Conservation (phyloP, 2,329 filamentous ascomycete genomes). For the Fusarium tjaetaba region DNA sequence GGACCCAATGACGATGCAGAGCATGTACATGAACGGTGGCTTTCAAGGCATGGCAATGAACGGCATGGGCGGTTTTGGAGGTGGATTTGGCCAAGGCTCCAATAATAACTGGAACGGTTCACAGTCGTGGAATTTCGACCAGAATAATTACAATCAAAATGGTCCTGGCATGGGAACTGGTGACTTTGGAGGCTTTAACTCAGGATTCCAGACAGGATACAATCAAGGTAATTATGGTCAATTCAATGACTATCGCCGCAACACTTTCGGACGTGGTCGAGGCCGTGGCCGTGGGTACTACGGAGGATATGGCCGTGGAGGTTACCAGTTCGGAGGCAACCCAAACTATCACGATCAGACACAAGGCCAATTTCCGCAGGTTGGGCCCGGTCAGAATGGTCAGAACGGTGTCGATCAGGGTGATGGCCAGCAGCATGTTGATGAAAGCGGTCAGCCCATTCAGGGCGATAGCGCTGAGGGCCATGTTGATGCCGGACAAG, state of each 20-base stretch:
- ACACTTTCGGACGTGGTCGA: constrained; percentile 73
- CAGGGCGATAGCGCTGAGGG: constrained; percentile 35
- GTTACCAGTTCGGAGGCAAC: constrained; percentile 57
- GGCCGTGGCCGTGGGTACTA: constrained; percentile 73
- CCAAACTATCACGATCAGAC: constrained; percentile 52
- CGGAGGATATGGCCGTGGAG: constrained; percentile 65
- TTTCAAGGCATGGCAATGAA: constrained; percentile 82
- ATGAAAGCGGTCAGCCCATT: constrained; percentile 53
- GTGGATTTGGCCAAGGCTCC: constrained; percentile 69
- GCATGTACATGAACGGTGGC: constrained; percentile 81
- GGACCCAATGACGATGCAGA: constrained; percentile 81
- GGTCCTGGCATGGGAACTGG: constrained; percentile 81
- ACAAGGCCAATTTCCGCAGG: constrained; percentile 46
- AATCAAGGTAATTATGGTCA: constrained; percentile 87
- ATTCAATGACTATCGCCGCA: constrained; percentile 80
- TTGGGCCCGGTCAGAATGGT: constrained; percentile 37
- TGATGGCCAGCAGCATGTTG: constrained; percentile 45
- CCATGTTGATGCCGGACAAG: constrained; percentile 32
- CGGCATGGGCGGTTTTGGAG: constrained; percentile 81
- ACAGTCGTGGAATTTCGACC: constrained; percentile 84
- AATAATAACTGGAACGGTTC: constrained; percentile 84
- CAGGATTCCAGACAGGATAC: constrained; percentile 80
- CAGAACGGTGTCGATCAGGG: constrained; percentile 35
- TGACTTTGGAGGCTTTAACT: constrained; percentile 83
- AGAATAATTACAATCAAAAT: constrained; percentile 92